Base-by-base conservation (phyloP, 2,329 filamentous ascomycete species). In the Calycina herbarum region DNA sequence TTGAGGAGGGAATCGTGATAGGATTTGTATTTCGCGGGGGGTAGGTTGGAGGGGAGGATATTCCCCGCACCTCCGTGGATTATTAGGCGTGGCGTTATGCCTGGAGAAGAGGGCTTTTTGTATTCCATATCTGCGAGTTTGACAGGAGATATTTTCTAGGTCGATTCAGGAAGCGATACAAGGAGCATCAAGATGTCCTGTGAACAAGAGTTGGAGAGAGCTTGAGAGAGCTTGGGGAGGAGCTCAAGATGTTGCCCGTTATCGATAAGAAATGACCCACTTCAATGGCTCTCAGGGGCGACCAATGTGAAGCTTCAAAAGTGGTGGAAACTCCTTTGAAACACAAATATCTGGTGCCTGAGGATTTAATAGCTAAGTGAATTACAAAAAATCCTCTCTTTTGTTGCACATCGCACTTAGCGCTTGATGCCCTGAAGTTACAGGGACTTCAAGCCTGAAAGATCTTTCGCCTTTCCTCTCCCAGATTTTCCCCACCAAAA, bases 61-160 rank as follows among this genome's bases (percentile, higher is more conserved):
- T 89, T 89, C 59, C 90, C 90, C 1, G 90, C 90, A 40, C 90
- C 90, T 73, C 90, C 90, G 73, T 72, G 71, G 27, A 72, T 15
- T 84, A 87, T 35, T 80, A 72, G 64, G 24, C 69, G 67, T 1
- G 70, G 70, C 2, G 67, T 68, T 48, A 72, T 68, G 17, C 27
- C 38, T 20, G 57, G n/a, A 11, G 57, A 61, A 11, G 38, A 61
- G 29, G 63, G 67, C n/a, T 42, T 59, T 62, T 65, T 68, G 64
- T 70, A 72, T 51, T 71, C 66, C 70, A 72, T 72, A 51, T 29
- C 45, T 57, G 56, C 5, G 13, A 20, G n/a, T 24, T 10, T 24
- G 10, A 27, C 10, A 51, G 20, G 8, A 27, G n/a, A 51, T 13
- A 11, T 13, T 24, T 15, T 54, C 8, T 27, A 24, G 8, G n/a